A percentile compares a stretch with the other conserved stretches of the same genome.
Evolutionary conservation across 768 basidiomycete species (phyloP).

Genomic region (Boletales sp.): DNA sequence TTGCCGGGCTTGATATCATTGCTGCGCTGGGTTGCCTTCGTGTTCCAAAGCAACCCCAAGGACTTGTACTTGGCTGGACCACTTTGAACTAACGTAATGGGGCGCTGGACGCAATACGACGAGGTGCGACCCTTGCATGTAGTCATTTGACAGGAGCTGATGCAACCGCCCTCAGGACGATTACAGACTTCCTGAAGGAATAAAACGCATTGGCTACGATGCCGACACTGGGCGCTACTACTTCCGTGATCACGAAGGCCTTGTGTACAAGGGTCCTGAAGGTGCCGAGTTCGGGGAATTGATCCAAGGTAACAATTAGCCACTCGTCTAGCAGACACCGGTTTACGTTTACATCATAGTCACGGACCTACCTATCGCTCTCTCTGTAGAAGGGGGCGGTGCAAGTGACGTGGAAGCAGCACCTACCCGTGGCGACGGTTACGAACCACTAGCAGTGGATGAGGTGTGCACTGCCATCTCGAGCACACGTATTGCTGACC

Average conservation of each 20-base stretch:
- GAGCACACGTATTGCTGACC: slow-evolving; percentile 1
- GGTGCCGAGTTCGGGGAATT: slow-evolving; percentile 61
- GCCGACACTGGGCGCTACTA: slow-evolving; percentile 64
- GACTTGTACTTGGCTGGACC: slow-evolving; percentile 18
- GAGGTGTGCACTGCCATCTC: slow-evolving; percentile 32
- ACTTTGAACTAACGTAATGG: slow-evolving; percentile 20
- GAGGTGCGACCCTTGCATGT: slow-evolving; percentile 16
- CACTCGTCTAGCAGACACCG: background rate
- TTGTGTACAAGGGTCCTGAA: slow-evolving; percentile 51
- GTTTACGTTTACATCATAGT: slow-evolving; percentile 17
- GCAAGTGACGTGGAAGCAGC: slow-evolving; percentile 54
- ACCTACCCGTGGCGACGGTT: slow-evolving; percentile 51
- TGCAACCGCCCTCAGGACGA: slow-evolving; percentile 36
- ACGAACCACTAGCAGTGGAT: slow-evolving; percentile 51
- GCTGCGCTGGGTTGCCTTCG: background rate
- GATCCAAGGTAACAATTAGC: slow-evolving; percentile 33
- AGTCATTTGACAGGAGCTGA: background rate
- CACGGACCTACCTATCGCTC: slow-evolving; percentile 26
- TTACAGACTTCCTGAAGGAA: slow-evolving; percentile 50
- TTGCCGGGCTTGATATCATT: slow-evolving; percentile 13
- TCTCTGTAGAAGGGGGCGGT: slow-evolving; percentile 28
- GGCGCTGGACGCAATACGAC: slow-evolving; percentile 38
- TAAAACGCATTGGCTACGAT: slow-evolving; percentile 73
- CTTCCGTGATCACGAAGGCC: slow-evolving; percentile 56
- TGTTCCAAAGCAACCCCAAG: background rate